phyloP scores from a whole-genome alignment of 257 asterid genomes.

The Fraxinus pennsylvanica region DNA sequence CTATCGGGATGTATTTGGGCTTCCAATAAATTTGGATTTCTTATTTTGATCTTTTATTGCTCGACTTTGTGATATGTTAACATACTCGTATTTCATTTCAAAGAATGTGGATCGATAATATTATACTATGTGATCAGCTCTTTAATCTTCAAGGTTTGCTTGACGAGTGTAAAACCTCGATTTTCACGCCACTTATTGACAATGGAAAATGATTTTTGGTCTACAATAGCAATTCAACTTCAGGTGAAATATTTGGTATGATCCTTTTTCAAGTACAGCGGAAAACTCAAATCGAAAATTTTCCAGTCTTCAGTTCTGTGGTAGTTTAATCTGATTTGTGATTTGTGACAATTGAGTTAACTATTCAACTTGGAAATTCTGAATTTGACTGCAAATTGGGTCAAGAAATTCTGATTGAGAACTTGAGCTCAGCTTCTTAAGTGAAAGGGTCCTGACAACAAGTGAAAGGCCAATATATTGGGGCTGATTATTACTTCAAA shows the following conservation, averaged over 20 bases:
- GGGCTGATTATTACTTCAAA: conserved; percentile 2
- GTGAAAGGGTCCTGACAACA: background rate
- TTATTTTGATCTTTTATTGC: background rate
- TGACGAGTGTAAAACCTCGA: conserved; percentile 1
- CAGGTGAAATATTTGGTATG: background rate
- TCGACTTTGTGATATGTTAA: background rate
- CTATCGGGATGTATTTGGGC: background rate
- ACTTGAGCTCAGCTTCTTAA: background rate
- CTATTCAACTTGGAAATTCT: background rate
- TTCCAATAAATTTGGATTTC: background rate
- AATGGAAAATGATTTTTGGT: background rate
- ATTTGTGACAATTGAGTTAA: background rate
- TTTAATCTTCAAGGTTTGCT: conserved; percentile 6
- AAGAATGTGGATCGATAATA: background rate
- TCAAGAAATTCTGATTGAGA: background rate
- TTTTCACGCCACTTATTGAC: background rate
- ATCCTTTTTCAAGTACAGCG: background rate
- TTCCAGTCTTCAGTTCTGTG: background rate
- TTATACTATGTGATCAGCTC: conserved; percentile 27
- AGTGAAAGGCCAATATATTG: background rate
- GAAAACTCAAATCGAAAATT: background rate
- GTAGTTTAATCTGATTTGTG: background rate
- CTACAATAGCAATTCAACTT: background rate
- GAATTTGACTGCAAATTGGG: background rate
- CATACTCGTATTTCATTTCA: background rate